phyloP scores from a whole-genome alignment of 257 asterid genomes.

The Lycium barbarum region DNA sequence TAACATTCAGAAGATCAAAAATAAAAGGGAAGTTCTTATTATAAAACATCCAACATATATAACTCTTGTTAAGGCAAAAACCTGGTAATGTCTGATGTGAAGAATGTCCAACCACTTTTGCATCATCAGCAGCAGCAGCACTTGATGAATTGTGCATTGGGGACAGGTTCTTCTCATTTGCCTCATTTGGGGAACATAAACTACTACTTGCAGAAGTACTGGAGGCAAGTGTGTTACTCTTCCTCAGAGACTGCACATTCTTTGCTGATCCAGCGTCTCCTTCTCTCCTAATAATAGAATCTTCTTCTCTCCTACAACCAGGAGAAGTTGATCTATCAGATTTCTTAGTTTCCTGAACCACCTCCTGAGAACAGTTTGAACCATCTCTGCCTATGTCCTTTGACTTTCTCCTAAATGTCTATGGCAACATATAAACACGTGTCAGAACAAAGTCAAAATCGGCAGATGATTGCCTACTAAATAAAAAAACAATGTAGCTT shows the following conservation, averaged over 20 bases:
- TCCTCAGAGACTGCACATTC: conserved; percentile 54
- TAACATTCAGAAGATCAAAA: conserved; percentile 22
- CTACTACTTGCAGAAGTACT: conserved; percentile 53
- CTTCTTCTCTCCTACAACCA: conserved; percentile 64
- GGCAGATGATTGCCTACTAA: not conserved
- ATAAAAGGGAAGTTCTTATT: not conserved
- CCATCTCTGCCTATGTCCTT: conserved; percentile 74
- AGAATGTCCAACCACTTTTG: conserved; percentile 57
- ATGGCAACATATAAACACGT: conserved; percentile 20
- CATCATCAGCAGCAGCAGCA: conserved; percentile 66
- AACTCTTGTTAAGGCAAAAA: conserved; percentile 40
- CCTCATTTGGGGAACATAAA: conserved; percentile 62
- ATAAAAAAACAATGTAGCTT: conserved; percentile 37
- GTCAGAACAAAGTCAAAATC: not conserved
- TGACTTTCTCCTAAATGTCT: conserved; percentile 75
- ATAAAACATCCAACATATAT: not conserved
- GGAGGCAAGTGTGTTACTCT: conserved; percentile 38
- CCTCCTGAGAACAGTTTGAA: conserved; percentile 54
- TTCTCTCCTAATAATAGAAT: conserved; percentile 61
- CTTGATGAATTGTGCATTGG: conserved; percentile 56
- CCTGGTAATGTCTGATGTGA: conserved; percentile 82
- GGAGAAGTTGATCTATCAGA: conserved; percentile 57
- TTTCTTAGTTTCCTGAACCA: conserved; percentile 68
- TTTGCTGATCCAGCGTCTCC: conserved; percentile 52
- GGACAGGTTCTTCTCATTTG: conserved; percentile 55